Evolutionary conservation across 2,329 filamentous ascomycete genomes (phyloP), one percentile per base, ranked within the genome.

Genomic region (Mycosphaerella sp.): DNA sequence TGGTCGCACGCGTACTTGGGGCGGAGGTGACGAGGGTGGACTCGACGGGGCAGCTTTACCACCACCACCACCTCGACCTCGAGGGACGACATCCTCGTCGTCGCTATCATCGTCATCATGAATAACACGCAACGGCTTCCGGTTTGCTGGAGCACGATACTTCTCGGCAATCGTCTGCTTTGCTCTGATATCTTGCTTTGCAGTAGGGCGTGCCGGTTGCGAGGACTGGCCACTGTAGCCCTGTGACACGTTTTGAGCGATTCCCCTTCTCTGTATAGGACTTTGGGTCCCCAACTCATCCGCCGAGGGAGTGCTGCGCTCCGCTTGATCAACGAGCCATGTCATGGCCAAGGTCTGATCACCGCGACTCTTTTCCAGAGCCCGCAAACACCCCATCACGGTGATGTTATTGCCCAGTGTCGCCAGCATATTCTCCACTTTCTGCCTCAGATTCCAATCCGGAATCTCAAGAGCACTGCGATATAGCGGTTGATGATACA

Each of bases 301-400:
- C 2, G 40, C 14, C 31, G 54, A 48, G 12, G n/a, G n/a, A 9
- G 45, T 23, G 14, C 36, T 34, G 9, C 45, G 43, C 29, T 63
- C 58, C 3, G 74, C 69, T 11, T 67, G 60, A n/a, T 66, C 66
- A 2, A 71, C 71, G 39, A 83, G 62, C 48, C 72, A 69, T 2
- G 73, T 71, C 54, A 79, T 69, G 1, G 84, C 79, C 62, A 80
- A 76, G 21, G 81, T 75, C 53, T 76, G 78, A 55, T 81, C 77
- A 1, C 80, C 78, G 17, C 73, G 75, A 49, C 74, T 76, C 12
- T 64, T 61, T 1, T 75, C 50, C 26, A 87, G 67, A 4, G 79
- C 78, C 53, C 79, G 70, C 43, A 78, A 67, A 41, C 79, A 76
- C 21, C 70, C 66, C 26, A 72, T 60, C 4, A 84, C 70, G 0